phyloP scores from a whole-genome alignment of 495 filamentous ascomycete species.

The Talaromyces stipitatus region DNA sequence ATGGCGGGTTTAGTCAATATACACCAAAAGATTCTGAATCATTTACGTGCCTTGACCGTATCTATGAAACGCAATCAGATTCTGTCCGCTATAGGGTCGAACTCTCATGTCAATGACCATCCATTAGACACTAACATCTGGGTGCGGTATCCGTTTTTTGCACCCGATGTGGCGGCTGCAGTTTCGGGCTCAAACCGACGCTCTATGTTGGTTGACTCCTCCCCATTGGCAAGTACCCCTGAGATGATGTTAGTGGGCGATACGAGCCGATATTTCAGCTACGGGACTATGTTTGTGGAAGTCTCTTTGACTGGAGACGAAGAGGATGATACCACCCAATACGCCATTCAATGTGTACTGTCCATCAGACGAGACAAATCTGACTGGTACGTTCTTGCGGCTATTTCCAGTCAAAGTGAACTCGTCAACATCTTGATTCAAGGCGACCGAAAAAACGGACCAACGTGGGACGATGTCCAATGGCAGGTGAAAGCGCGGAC shows the following conservation, averaged over 20 bases:
- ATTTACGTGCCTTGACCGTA: conserved; percentile 61
- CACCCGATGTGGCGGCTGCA: conserved; percentile 56
- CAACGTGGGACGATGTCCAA: conserved; percentile 69
- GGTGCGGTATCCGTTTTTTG: conserved; percentile 62
- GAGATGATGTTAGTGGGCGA: conserved; percentile 72
- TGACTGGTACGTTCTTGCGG: conserved; percentile 57
- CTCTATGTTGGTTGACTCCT: conserved; percentile 33
- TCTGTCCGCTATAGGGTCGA: conserved; percentile 51
- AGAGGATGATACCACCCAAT: conserved; percentile 46
- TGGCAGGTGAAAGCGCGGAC: conserved; percentile 59
- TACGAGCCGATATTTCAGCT: conserved; percentile 60
- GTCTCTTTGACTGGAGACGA: conserved; percentile 59
- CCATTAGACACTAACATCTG: conserved; percentile 61
- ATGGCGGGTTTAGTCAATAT: conserved; percentile 42
- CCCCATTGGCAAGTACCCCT: conserved; percentile 38
- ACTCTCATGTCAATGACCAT: conserved; percentile 48
- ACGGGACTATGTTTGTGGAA: conserved; percentile 63
- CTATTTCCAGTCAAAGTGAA: conserved; percentile 69
- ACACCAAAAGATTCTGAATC: conserved; percentile 49
- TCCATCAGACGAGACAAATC: conserved; percentile 62
- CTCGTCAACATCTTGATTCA: conserved; percentile 69
- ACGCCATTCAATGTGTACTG: conserved; percentile 62
- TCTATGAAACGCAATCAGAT: conserved; percentile 79
- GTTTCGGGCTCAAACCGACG: conserved; percentile 54
- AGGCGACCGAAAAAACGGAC: conserved; percentile 54